Evolutionary conservation across 2,329 filamentous ascomycete genomes (phyloP).

Genomic region (Blumeria hordei): DNA sequence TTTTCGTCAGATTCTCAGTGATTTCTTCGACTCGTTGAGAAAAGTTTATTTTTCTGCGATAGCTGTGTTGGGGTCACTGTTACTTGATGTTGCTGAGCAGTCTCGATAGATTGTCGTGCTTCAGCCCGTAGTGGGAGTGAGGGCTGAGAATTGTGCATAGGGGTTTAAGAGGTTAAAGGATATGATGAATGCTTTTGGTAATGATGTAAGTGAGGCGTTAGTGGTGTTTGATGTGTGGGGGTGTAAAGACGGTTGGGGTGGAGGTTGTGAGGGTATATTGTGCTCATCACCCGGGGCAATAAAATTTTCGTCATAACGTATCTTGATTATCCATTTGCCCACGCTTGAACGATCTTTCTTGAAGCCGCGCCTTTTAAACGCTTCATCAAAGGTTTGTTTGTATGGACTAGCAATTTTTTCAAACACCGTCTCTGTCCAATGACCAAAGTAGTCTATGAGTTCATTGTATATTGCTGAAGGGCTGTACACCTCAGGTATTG

Average conservation of each 20-base stretch:
- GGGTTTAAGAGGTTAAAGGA: neutral
- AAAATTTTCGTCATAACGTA: neutral
- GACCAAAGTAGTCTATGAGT: no score
- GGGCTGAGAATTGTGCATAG: neutral
- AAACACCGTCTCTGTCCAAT: no score
- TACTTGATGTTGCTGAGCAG: neutral
- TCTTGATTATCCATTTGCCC: neutral
- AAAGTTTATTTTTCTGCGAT: neutral
- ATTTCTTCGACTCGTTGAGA: neutral
- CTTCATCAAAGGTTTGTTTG: no score
- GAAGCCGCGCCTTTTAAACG: no score
- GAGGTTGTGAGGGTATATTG: neutral
- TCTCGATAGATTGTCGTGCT: neutral
- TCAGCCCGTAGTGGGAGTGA: neutral
- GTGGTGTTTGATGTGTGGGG: neutral
- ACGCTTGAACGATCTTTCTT: neutral
- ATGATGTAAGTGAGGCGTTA: neutral
- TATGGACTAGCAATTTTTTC: no score
- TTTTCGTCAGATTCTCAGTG: neutral
- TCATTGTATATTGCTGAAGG: no score
- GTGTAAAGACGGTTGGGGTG: neutral
- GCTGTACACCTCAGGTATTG: no score
- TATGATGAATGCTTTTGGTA: neutral
- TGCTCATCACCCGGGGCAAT: neutral
- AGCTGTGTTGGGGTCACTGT: neutral